Conservation (phyloP, 2,329 filamentous ascomycete genomes). For the Colletotrichum filicis region DNA sequence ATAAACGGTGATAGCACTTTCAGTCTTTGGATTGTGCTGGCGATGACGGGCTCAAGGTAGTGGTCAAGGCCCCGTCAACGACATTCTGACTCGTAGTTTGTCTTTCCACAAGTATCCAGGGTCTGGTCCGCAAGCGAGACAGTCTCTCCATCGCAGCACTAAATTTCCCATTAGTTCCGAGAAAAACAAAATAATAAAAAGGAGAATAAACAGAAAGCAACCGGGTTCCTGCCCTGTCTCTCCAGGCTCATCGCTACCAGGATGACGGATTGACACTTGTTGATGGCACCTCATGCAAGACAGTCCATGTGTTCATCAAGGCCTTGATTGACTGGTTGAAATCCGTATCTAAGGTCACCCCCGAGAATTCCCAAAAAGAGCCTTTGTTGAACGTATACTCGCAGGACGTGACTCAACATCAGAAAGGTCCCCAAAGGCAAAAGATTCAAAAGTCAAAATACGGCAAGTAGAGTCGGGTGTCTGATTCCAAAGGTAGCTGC, state of each 20-base stretch:
- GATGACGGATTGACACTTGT: neutral
- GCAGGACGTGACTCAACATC: constrained; percentile 14
- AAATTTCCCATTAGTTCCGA: neutral
- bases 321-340: constrained; percentile 11
- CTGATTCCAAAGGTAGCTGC: neutral
- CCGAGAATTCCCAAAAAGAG: neutral
- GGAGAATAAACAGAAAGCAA: neutral
- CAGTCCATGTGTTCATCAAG: constrained; percentile 24
- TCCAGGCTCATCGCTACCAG: neutral
- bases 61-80: neutral
- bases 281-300: constrained; percentile 17
- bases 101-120: neutral
- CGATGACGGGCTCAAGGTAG: neutral
- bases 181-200: neutral
- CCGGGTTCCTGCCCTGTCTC: neutral
- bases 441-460: neutral
- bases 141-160: neutral
- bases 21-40: neutral
- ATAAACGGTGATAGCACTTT: neutral
- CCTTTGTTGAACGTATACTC: neutral
- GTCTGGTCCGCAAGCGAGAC: neutral
- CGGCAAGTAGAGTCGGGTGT: neutral
- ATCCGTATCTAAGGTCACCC: neutral
- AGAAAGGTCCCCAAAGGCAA: neutral
- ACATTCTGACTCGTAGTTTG: neutral